These are phyloP conservation scores for Penicillium goetzii DNA, from an alignment of 495 filamentous ascomycete genomes.

Conservation along the genomic window DNA sequence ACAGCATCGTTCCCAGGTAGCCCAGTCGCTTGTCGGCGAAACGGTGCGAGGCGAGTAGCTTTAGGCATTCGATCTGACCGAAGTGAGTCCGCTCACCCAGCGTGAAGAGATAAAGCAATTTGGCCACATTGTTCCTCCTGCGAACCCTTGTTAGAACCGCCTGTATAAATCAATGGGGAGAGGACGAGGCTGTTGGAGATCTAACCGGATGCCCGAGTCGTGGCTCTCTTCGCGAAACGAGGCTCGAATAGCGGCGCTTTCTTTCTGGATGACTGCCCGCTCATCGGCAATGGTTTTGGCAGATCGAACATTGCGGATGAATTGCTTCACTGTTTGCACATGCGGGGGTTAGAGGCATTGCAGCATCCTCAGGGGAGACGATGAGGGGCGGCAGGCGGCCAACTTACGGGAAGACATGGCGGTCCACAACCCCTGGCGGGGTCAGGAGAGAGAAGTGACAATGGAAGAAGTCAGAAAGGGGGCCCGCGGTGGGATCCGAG, in stretches of 20 bases:
- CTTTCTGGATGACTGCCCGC: constrained; percentile 96
- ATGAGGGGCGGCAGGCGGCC: constrained; percentile 33
- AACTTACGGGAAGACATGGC: constrained; percentile 71
- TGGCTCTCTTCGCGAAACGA: constrained; percentile 96
- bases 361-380: constrained; percentile 37
- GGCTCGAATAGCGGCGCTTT: constrained; percentile 94
- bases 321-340: constrained; percentile 82
- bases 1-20: constrained; percentile 92
- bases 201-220: constrained; percentile 84
- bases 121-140: constrained; percentile 98
- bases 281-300: constrained; percentile 99
- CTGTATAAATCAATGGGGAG: constrained; percentile 12
- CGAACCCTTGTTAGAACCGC: constrained; percentile 30
- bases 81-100: constrained; percentile 98
- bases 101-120: constrained; percentile 96
- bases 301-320: constrained; percentile 97
- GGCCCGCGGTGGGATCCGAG: constrained; percentile 19
- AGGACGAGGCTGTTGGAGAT: constrained; percentile 16
- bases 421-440: constrained; percentile 48
- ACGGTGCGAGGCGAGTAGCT: constrained; percentile 91
- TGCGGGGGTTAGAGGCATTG: constrained; percentile 24
- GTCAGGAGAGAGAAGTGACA: constrained; percentile 28
- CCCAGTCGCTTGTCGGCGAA: constrained; percentile 98
- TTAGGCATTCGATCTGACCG: constrained; percentile 98
- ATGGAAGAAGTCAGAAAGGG: constrained; percentile 15